Evolutionary conservation across 2,329 filamentous ascomycete species (phyloP).

Genomic region (Albifimbria verrucaria): DNA sequence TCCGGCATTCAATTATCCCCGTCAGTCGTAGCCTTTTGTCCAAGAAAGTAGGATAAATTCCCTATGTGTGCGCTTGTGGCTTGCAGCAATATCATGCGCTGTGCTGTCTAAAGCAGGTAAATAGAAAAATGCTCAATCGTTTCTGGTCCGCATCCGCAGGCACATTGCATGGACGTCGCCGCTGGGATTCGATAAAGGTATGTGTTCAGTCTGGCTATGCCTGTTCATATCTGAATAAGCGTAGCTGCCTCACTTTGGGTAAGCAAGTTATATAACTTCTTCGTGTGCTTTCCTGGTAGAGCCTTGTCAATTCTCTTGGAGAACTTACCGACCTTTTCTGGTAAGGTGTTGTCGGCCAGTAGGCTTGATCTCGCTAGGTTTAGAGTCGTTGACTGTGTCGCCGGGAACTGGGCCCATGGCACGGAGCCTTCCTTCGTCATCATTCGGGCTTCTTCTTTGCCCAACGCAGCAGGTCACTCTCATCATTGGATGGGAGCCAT

Average conservation of each 20-base stretch:
- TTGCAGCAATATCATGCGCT: background rate
- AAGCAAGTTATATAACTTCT: slow-evolving; percentile 4
- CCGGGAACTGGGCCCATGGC: background rate
- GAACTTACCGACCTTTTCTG: slow-evolving; percentile 1
- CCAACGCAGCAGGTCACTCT: background rate
- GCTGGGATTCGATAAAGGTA: slow-evolving; percentile 5
- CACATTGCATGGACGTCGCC: slow-evolving; percentile 3
- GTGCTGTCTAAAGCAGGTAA: slow-evolving; percentile 2
- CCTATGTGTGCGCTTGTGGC: slow-evolving; percentile 3
- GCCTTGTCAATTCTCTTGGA: slow-evolving; percentile 2
- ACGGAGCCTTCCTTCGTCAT: background rate
- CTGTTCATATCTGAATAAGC: slow-evolving; percentile 3
- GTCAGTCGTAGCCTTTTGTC: slow-evolving; percentile 1
- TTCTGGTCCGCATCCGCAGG: slow-evolving; percentile 6
- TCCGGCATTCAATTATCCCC: background rate
- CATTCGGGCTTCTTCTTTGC: background rate
- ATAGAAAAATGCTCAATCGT: slow-evolving; percentile 7
- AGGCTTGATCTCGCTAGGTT: background rate
- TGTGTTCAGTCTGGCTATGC: slow-evolving; percentile 5
- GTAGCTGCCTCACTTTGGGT: too few species aligned
- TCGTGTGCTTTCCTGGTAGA: slow-evolving; percentile 1
- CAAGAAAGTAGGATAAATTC: slow-evolving; percentile 3
- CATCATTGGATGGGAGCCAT: background rate
- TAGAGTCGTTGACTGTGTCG: background rate
- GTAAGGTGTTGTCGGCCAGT: background rate